phyloP scores from a whole-genome alignment of 805 yeast species.

The Kurtzmaniella fragi region DNA sequence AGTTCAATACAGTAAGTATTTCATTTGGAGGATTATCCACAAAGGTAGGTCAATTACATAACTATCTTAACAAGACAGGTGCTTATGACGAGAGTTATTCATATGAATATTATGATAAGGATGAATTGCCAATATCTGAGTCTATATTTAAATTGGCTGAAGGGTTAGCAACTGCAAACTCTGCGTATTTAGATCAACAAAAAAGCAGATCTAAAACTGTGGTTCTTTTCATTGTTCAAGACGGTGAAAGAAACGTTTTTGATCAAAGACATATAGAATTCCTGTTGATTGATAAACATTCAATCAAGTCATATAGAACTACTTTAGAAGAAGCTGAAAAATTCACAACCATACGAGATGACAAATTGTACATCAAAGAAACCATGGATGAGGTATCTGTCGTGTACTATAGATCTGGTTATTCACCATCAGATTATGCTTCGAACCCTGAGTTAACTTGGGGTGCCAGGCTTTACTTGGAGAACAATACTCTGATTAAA shows the following conservation, averaged over 20 bases:
- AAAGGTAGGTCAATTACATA: slow-evolving; percentile 73
- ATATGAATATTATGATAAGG: slow-evolving; percentile 38
- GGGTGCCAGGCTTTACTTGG: slow-evolving; percentile 71
- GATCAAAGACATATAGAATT: slow-evolving; percentile 88
- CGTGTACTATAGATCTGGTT: slow-evolving; percentile 87
- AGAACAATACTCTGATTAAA: slow-evolving; percentile 74
- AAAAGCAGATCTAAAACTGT: slow-evolving; percentile 37
- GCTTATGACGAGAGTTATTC: slow-evolving; percentile 44
- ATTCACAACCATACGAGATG: slow-evolving; percentile 36
- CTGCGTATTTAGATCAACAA: slow-evolving; percentile 42
- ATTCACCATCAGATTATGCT: slow-evolving; percentile 77
- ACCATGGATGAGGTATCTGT: slow-evolving; percentile 74
- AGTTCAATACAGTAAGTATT: slow-evolving; percentile 92
- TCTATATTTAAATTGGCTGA: slow-evolving; percentile 57
- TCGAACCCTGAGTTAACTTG: slow-evolving; percentile 54
- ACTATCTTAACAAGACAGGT: slow-evolving; percentile 56
- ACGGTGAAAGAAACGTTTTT: slow-evolving; percentile 80
- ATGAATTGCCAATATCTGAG: slow-evolving; percentile 62
- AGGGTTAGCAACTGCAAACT: slow-evolving; percentile 66
- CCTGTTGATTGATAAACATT: slow-evolving; percentile 50
- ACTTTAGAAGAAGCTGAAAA: slow-evolving; percentile 56
- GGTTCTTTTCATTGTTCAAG: slow-evolving; percentile 77
- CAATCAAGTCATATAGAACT: slow-evolving; percentile 59
- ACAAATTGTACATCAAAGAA: slow-evolving; percentile 48
- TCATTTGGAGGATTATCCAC: slow-evolving; percentile 90